Evolutionary conservation across 352 stramenopile species (phyloP).

Genomic region (Phytophthora kernoviae): DNA sequence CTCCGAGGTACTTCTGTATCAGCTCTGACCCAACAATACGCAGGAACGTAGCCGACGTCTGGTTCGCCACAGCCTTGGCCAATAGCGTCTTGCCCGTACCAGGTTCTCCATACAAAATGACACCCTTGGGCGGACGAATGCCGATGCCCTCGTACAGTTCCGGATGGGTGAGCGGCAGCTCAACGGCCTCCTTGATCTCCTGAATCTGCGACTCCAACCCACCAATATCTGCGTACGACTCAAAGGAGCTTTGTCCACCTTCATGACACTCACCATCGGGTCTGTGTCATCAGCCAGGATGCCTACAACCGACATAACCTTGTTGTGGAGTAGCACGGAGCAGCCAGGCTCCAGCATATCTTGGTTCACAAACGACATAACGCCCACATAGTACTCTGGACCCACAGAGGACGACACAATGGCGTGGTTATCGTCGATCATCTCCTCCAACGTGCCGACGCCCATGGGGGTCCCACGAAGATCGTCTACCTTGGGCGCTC

Average conservation of each 20-base stretch:
- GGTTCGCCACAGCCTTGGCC: slow-evolving; percentile 99
- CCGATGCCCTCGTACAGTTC: slow-evolving; percentile 99
- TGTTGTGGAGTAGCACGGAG: slow-evolving; percentile 99
- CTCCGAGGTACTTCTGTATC: slow-evolving; percentile 99
- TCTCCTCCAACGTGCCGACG: slow-evolving; percentile 99
- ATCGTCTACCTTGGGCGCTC: slow-evolving; percentile 99
- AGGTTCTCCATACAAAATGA: slow-evolving; percentile 99
- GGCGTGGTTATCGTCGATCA: slow-evolving; percentile 99
- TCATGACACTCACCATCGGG: slow-evolving; percentile 99
- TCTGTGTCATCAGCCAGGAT: slow-evolving; percentile 99
- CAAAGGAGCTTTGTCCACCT: slow-evolving; percentile 99
- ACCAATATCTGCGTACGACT: slow-evolving; percentile 99
- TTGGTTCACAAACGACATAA: slow-evolving; percentile 99
- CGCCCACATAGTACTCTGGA: slow-evolving; percentile 99
- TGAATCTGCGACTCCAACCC: slow-evolving; percentile 98
- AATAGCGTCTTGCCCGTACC: slow-evolving; percentile 99
- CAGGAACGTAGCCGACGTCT: slow-evolving; percentile 99
- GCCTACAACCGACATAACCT: slow-evolving; percentile 99
- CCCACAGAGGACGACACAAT: slow-evolving; percentile 99
- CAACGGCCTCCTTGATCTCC: slow-evolving; percentile 95
- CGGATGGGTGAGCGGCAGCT: slow-evolving; percentile 98
- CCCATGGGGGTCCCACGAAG: slow-evolving; percentile 97
- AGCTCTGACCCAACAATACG: slow-evolving; percentile 99
- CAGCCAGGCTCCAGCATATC: slow-evolving; percentile 99
- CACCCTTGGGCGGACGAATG: slow-evolving; percentile 98